Evolutionary conservation across 208 protist genomes (phyloP), one percentile per base, ranked within the genome.

Genomic region (Blastocrithidia nonstop): DNA sequence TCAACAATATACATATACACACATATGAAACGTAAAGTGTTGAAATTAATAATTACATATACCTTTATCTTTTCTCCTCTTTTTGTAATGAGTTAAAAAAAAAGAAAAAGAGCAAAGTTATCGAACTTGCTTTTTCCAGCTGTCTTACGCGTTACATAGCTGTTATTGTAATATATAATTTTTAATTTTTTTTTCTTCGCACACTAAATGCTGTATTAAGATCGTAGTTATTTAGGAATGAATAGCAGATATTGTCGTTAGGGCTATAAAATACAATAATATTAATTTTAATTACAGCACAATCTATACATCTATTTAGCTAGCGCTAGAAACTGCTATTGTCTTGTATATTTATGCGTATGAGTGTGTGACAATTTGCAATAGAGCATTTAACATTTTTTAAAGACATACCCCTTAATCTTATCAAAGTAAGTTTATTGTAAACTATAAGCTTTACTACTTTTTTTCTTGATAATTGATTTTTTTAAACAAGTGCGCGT

Each of bases 11-110:
- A 27, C 6, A 45, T 6, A 45, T 39, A 26, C 25, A 23, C 6
- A 16, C 33, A 6, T 39, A 23, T 48, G 6, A 55, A 15, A 51
- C 11, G 29, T 39, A 11, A 42, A 22, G 15, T 42, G 25, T 42
- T 42, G 25, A 38, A 28, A 35, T 20, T 21, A 32, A 28, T 13
- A 15, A 54, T 32, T 35, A 54, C 47, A 11, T 22, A 48, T 48
- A 43, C 42, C 22, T 56, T 28, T 8, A 40, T 25, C 24, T 22
- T 50, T 22, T 42, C 21, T 42, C 26, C 8, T 51, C 45, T 51
- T 51, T 51, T 51, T 51, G 39, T 39, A 13, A 39, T 33, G 19
- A n/a, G 1, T 47, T 21, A 25, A 47, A 32, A 32, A 22, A 13
- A 42, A 42, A 42, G 13, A 33, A 20, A 36, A 25, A 36, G 25